Conservation (phyloP, 352 stramenopile genomes). For the Pythium aquatile region DNA sequence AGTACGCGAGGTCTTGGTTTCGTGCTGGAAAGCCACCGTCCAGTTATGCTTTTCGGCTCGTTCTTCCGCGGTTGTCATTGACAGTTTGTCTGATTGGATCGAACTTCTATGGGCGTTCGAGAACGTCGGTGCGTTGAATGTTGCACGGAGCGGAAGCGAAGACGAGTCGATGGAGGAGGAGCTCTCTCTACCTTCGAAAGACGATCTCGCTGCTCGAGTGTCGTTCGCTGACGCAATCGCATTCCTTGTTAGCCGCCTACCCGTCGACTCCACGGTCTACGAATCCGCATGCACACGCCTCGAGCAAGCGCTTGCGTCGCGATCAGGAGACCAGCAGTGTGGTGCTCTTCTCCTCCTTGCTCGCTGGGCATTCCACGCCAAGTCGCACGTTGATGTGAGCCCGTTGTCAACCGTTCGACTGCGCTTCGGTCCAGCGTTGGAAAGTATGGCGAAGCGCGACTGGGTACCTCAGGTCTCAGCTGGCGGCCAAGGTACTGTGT, state of each 20-base stretch:
- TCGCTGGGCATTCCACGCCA: constrained; percentile 52
- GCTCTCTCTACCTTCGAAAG: constrained; percentile 15
- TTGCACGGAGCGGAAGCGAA: neutral
- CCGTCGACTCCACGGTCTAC: constrained; percentile 22
- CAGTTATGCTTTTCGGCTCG: constrained; percentile 20
- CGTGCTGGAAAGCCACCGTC: constrained; percentile 44
- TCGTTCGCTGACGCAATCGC: constrained; percentile 61
- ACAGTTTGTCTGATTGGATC: constrained; percentile 37
- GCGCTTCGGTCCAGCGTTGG: constrained; percentile 28
- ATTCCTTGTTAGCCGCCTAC: constrained; percentile 35
- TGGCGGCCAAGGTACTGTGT: neutral
- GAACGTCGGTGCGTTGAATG: constrained; percentile 30
- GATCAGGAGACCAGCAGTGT: constrained; percentile 59
- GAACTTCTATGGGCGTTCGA: constrained; percentile 53
- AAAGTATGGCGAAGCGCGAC: constrained; percentile 40
- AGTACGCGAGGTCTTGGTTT: constrained; percentile 31
- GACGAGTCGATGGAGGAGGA: neutral
- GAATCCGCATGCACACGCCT: constrained; percentile 28
- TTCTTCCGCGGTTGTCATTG: constrained; percentile 28
- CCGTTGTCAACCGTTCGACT: constrained; percentile 25
- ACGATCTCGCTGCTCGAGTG: constrained; percentile 39
- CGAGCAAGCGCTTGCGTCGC: constrained; percentile 31
- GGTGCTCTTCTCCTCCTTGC: constrained; percentile 48
- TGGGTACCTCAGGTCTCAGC: constrained; percentile 32
- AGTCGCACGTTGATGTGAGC: constrained; percentile 13